Percentiles rank a stretch among this genome's conserved stretches.
Evolutionary conservation across 805 yeast genomes (phyloP).

Genomic region (Candida bentonensis): DNA sequence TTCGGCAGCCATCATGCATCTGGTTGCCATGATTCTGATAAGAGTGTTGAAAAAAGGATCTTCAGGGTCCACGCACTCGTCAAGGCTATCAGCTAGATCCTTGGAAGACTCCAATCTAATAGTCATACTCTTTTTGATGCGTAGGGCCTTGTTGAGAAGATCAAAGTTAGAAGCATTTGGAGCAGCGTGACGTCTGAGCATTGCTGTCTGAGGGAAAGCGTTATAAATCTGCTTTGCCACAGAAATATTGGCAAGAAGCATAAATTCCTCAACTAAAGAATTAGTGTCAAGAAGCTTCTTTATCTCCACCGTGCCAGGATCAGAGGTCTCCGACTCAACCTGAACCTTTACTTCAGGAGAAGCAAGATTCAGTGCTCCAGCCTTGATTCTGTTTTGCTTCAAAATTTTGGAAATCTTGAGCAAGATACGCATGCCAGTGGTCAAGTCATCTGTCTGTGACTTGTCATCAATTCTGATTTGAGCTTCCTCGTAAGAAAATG

Average conservation of each 20-base stretch:
- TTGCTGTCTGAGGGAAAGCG: slow-evolving; percentile 93
- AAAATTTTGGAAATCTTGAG: slow-evolving; percentile 67
- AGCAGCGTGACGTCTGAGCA: slow-evolving; percentile 95
- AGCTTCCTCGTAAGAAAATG: slow-evolving; percentile 89
- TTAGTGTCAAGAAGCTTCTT: slow-evolving; percentile 81
- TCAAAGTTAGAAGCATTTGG: slow-evolving; percentile 95
- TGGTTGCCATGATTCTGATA: slow-evolving; percentile 89
- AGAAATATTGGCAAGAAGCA: slow-evolving; percentile 92
- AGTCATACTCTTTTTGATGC: slow-evolving; percentile 61
- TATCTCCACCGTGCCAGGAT: slow-evolving; percentile 90
- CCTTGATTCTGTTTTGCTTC: slow-evolving; percentile 74
- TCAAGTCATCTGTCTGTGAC: slow-evolving; percentile 64
- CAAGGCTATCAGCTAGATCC: slow-evolving; percentile 86
- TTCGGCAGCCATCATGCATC: slow-evolving; percentile 99
- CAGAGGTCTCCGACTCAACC: slow-evolving; percentile 93
- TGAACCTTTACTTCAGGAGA: slow-evolving; percentile 97
- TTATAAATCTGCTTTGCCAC: slow-evolving; percentile 89
- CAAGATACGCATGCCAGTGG: slow-evolving; percentile 77
- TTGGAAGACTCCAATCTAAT: slow-evolving; percentile 75
- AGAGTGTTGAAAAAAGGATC: slow-evolving; percentile 91
- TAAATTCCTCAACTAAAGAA: slow-evolving; percentile 94
- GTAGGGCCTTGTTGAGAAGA: slow-evolving; percentile 72
- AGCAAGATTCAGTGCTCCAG: slow-evolving; percentile 93
- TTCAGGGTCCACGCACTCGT: slow-evolving; percentile 64
- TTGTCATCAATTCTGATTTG: slow-evolving; percentile 80